Base-by-base conservation (phyloP, 2,329 filamentous ascomycete genomes). In the Colletotrichum sp. region DNA sequence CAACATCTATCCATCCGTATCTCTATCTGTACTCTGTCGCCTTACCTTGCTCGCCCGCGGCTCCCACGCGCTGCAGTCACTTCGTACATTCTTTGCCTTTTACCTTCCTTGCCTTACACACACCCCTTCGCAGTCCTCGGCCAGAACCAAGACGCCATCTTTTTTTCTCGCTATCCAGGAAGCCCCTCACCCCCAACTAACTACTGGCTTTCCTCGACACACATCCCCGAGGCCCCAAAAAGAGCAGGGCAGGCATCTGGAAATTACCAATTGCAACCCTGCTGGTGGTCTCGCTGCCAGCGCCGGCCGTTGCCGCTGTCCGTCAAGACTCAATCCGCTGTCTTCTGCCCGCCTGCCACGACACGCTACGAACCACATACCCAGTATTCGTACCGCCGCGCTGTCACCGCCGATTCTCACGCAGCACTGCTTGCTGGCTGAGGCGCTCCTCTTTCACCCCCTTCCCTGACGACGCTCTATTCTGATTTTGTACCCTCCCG, bases 231-330 rank as follows among this genome's bases (percentile, higher is more conserved):
- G 28, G 65, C 63, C 57, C 68, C 64, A 69, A 55, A 66, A 72
- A 36, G 66, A 62, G 34, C 78, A 49, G 65, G 69, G 39, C 69
- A 78, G 75, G 75, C 70, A 70, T 75, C 71, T 77, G 77, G 77
- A 77, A 78, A 78, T 78, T 78, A 78, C 72, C 67, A 63, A 68
- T 60, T 78, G 77, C 74, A 77, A 78, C 77, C 73, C 77, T 74
- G 75, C 75, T 75, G 73, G 73, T 75, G 73, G 55, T 71, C 16
- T 52, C n/a, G 44, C 44, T 52, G 44, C 44, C 44, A 18, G n/a
- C 44, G 44, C 44, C 44, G 44, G 39, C 73, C 73, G 63, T 62
- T 72, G 73, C 69, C 62, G 72, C 36, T 60, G 62, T 55, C 36
- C 74, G 75, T 69, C 73, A 52, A 52, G 44, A 52, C 44, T 52